Evolutionary conservation across 2,329 filamentous ascomycete species (phyloP), one percentile per base, ranked within the genome.

Genomic region (Pestalotiopsis sp.): DNA sequence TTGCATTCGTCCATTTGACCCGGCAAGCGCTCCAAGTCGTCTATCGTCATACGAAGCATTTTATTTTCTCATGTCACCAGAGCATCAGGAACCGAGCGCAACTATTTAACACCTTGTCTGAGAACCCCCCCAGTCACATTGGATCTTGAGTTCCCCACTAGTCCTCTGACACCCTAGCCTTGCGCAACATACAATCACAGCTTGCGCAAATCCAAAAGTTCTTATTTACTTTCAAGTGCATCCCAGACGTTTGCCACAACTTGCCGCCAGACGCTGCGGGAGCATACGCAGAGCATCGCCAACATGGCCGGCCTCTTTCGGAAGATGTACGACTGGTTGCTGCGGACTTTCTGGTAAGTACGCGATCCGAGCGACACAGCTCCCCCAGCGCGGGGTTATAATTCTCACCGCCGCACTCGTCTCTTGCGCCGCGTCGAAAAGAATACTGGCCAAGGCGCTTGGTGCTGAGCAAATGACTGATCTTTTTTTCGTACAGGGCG

Each of bases 281-380:
- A 17, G 38, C 56, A 45, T 17, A 27, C 38, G 17, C 38, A 56
- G 59, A 38, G 56, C 58, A 64, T 62, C 41, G 25, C 23, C 80
- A 86, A 73, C 82, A 98, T 98, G 95, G 93, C 94, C 77, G 93
- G 93, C 76, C 85, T 99, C 80, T 97, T 99, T 83, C 93, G 92
- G 79, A 92, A 91, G 84, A 91, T 99, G 82, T 98, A 98, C 87
- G 96, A 98, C 89, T 98, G 95, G 95, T 87, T 98, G 81, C 85
- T 99, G 84, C 92, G 95, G 86, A 93, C 96, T 78, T 98, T 99
- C 84, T 99, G 96, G 95, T 98, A 78, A 86, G 89, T 87, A 61
- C 66, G 67, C 66, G 69, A 69, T 66, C 68, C 72, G 60, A 66
- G 68, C 65, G 68, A 68, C n/a, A 66, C 68, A 71, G 67, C 72